Base-by-base conservation (phyloP, 306 rosid species). In the Hylodesmum podocarpum region DNA sequence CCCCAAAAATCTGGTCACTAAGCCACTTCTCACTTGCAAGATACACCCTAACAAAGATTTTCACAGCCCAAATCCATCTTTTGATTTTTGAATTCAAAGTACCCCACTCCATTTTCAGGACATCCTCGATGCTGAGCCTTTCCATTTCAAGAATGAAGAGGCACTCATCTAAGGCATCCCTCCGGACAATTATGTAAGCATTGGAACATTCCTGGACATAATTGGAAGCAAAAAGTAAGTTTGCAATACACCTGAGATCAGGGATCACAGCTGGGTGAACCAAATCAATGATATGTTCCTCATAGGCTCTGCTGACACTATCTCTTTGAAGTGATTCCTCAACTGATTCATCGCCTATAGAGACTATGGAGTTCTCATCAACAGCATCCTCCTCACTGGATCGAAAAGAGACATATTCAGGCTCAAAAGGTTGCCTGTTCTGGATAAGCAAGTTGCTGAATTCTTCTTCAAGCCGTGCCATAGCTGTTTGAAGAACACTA, bases 1-100 rank as follows among this genome's bases (percentile, higher is more conserved):
- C 94, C 76, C 87, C 91, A 8, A 91, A 91, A 53, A 94, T 81
- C 81, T 90, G 96, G 46, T 94, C 91, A 31, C 90, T 66, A 6
- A 94, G 96, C 88, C 81, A 86, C 66, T 75, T 94, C 85, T 94
- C 98, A 25, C 97, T 94, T 24, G 93, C 84, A 46, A 94, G 96
- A 84, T 91, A 90, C 73, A 88, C 92, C 77, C 94, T 84, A 14
- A 94, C 91, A 41, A 94, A 94, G 79, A 90, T 84, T 86, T 94
- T 94, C 88, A 90, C 86, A 9, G 89, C 90, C 81, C 96, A 88
- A 63, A 83, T 84, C 98, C 98, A 94, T 83, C 88, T 83, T 80
- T 87, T 85, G 82, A 94, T 87, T 84, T 85, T 94, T 34, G 93
- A 90, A 70, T 90, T 91, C 88, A 91, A 80, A 79, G 46, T 66